These are phyloP conservation scores for Physocladia obscura DNA, from an alignment of 192 early-diverging fungal genomes.

Conservation along the genomic window DNA sequence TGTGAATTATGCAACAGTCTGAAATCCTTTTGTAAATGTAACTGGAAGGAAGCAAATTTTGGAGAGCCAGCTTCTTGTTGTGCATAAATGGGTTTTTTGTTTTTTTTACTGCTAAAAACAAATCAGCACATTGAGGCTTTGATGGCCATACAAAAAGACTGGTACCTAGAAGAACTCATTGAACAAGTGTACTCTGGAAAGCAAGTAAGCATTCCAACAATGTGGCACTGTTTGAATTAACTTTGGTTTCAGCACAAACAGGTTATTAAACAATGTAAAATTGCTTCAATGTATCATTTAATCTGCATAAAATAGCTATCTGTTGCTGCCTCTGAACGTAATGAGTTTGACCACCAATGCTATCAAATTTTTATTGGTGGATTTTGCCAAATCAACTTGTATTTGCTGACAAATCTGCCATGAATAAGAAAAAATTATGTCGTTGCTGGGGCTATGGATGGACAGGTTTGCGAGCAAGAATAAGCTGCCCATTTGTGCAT, in stretches of 20 bases:
- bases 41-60: too few species aligned
- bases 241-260: background rate
- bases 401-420: constrained; percentile 4
- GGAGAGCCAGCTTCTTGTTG: too few species aligned
- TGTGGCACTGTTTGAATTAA: background rate
- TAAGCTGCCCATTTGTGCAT: background rate
- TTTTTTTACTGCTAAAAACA: too few species aligned
- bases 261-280: background rate
- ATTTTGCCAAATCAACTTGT: background rate
- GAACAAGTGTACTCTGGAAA: too few species aligned
- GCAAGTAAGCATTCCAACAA: background rate
- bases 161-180: too few species aligned
- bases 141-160: too few species aligned
- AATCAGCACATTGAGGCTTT: too few species aligned
- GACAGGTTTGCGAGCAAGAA: background rate
- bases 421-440: background rate
- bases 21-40: too few species aligned
- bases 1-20: too few species aligned
- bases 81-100: too few species aligned
- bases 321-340: background rate
- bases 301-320: background rate
- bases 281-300: background rate
- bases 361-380: background rate
- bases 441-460: background rate
- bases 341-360: background rate